These are phyloP conservation scores for Ceratocystis diversiconidia DNA, from an alignment of 2,329 filamentous ascomycete species.

Conservation along the genomic window DNA sequence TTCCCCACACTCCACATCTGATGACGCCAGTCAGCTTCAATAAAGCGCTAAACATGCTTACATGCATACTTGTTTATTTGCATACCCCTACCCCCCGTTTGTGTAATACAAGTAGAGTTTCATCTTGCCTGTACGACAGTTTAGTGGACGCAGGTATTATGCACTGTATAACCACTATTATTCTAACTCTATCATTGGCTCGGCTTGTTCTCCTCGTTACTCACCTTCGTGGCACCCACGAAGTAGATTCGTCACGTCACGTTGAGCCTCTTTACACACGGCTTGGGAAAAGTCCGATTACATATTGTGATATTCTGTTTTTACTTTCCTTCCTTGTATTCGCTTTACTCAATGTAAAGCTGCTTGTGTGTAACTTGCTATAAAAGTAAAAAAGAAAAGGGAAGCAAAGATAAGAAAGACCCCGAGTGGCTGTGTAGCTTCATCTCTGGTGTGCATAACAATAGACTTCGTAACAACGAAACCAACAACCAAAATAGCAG, in stretches of 20 bases:
- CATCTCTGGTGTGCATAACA: background rate
- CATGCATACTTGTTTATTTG: background rate
- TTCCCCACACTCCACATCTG: background rate
- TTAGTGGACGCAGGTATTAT: background rate
- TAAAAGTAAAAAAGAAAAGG: background rate
- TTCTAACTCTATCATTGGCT: background rate
- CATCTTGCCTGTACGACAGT: background rate
- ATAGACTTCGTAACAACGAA: background rate
- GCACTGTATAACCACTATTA: background rate
- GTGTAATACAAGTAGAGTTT: background rate
- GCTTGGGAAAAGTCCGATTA: background rate
- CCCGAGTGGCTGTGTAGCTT: background rate
- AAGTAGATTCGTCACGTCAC: background rate
- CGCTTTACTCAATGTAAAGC: background rate
- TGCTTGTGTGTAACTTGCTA: background rate
- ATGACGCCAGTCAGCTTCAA: background rate
- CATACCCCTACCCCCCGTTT: background rate
- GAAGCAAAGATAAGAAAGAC: slow-evolving; percentile 3
- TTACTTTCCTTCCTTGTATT: background rate
- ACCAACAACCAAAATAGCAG: background rate
- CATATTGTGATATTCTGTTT: background rate
- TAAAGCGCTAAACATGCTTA: background rate
- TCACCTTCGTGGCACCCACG: background rate
- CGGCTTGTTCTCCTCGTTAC: background rate
- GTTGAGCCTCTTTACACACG: background rate